Percentiles rank a stretch among this genome's conserved stretches.
phyloP scores from a whole-genome alignment of 202 grass and related monocot genomes.

The Digitaria exilis region DNA sequence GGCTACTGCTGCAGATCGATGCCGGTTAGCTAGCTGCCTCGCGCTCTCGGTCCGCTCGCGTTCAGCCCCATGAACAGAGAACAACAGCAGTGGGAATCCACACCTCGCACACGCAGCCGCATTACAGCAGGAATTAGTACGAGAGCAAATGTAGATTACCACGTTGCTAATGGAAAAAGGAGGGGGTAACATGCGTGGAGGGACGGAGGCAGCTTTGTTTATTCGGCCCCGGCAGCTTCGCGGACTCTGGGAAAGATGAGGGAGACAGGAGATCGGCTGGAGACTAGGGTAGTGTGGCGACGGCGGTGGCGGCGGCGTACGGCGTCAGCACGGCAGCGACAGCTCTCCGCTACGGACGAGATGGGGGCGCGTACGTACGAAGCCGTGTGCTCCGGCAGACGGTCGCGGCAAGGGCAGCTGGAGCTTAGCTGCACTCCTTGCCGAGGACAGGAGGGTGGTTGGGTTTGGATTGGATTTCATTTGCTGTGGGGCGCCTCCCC shows the following conservation, averaged over 20 bases:
- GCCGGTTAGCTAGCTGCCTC: no score
- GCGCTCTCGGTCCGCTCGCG: background rate
- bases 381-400: background rate
- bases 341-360: background rate
- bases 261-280: conserved; percentile 23
- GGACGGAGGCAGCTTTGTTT: background rate
- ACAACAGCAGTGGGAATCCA: conserved; percentile 5
- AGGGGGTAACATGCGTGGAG: conserved; percentile 32
- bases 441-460: background rate
- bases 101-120: background rate
- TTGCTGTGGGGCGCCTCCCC: background rate
- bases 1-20: background rate
- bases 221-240: conserved; percentile 36
- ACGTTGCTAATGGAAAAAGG: background rate
- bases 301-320: conserved; percentile 32
- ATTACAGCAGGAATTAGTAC: background rate
- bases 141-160: background rate
- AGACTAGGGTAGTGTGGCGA: no score
- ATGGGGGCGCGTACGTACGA: conserved; percentile 3
- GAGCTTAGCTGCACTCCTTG: conserved; percentile 29
- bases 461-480: background rate
- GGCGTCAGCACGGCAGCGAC: conserved; percentile 50
- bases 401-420: conserved; percentile 23
- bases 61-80: no score
- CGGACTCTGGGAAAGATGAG: background rate